These are phyloP conservation scores for Fusarium sp. DNA, from an alignment of 2,329 filamentous ascomycete species.

Conservation along the genomic window DNA sequence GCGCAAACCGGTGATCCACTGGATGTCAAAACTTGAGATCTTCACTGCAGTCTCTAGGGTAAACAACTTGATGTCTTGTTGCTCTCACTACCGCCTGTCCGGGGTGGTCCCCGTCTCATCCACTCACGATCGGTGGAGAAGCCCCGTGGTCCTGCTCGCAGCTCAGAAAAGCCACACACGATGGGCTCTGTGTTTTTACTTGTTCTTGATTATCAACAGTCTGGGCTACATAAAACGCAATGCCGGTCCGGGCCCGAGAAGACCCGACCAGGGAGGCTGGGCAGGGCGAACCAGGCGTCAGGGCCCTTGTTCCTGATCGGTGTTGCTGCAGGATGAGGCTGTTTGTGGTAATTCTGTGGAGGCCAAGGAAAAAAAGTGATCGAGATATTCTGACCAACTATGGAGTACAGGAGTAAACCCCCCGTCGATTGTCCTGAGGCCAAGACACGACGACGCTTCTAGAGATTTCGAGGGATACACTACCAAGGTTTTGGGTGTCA, in stretches of 20 bases:
- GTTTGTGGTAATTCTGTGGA: constrained; percentile 19
- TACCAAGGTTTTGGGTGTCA: constrained; percentile 1
- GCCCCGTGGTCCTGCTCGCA: constrained; percentile 43
- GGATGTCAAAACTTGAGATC: neutral
- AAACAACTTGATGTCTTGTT: constrained; percentile 6
- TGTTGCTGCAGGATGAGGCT: constrained; percentile 30
- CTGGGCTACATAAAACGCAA: neutral
- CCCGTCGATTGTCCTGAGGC: neutral
- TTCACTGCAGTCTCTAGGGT: constrained; percentile 18
- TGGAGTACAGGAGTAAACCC: too few species aligned
- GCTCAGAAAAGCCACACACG: constrained; percentile 4
- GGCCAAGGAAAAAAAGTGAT: neutral
- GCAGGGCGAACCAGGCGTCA: constrained; percentile 12
- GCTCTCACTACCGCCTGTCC: constrained; percentile 21
- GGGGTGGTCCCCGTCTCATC: constrained; percentile 26
- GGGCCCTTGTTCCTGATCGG: constrained; percentile 16
- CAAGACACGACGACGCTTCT: constrained; percentile 24
- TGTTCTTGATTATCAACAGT: too few species aligned
- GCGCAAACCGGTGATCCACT: constrained; percentile 23
- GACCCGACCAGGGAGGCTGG: constrained; percentile 37
- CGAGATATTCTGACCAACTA: constrained; percentile 7
- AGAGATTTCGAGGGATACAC: constrained; percentile 23
- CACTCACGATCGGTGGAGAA: constrained; percentile 47
- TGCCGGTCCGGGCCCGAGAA: constrained; percentile 44
- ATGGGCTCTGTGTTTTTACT: too few species aligned